These are phyloP conservation scores for Russula vinacea DNA, from an alignment of 768 basidiomycete species.

Conservation along the genomic window DNA sequence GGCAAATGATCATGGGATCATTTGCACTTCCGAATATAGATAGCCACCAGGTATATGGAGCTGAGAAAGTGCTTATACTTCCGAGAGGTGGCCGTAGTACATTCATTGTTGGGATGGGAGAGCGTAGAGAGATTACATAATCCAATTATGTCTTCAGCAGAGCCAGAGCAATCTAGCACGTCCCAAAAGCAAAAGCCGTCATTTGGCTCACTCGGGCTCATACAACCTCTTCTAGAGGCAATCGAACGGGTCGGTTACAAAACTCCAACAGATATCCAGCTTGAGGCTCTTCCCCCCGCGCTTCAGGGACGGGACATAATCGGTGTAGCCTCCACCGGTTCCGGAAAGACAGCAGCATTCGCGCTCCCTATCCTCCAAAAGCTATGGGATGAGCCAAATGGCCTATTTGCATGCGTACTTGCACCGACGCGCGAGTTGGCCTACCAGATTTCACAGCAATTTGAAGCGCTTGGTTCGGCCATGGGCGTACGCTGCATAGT, in stretches of 20 bases:
- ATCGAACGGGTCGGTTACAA: conserved; percentile 79
- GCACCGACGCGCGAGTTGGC: conserved; percentile 98
- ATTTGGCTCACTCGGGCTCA: conserved; percentile 84
- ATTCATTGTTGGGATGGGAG: conserved; percentile 74
- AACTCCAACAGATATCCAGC: conserved; percentile 88
- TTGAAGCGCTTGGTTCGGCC: conserved; percentile 84
- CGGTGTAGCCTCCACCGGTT: conserved; percentile 96
- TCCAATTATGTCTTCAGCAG: not conserved
- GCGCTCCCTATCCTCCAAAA: conserved; percentile 94
- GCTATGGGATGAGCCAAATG: conserved; percentile 92
- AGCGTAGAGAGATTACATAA: conserved; percentile 13
- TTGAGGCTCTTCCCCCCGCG: conserved; percentile 79
- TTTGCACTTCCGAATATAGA: conserved; percentile 64
- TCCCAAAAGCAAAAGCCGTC: conserved; percentile 41
- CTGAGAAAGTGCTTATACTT: conserved; percentile 73
- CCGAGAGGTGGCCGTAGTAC: conserved; percentile 82
- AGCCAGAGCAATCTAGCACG: conserved; percentile 11
- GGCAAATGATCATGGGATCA: conserved; percentile 55
- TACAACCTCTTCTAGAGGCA: conserved; percentile 84
- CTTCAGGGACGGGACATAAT: conserved; percentile 93
- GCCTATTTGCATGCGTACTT: conserved; percentile 88
- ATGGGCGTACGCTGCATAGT: conserved; percentile 91
- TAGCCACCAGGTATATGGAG: conserved; percentile 82
- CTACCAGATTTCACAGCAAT: conserved; percentile 96
- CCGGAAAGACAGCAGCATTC: conserved; percentile 97